Conservation (phyloP, 2,329 filamentous ascomycete species). For the Falciphora oryzae region DNA sequence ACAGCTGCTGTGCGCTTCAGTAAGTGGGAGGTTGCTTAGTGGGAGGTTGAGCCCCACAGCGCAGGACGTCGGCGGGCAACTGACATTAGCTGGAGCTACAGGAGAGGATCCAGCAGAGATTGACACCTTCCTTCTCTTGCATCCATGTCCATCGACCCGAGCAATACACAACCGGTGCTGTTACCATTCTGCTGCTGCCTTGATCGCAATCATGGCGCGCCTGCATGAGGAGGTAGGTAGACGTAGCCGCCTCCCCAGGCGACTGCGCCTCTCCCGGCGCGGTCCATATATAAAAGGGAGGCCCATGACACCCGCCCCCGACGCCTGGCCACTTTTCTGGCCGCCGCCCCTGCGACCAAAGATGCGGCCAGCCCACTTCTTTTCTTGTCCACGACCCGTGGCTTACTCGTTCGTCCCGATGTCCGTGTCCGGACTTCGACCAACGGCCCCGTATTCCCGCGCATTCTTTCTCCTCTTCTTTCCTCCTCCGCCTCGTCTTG, state of each 20-base stretch:
- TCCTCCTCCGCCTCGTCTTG: background rate
- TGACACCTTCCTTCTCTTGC: no score
- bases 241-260: no score
- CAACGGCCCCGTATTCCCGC: no score
- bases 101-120: no score
- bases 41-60: no score
- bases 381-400: background rate
- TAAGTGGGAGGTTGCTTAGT: background rate
- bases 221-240: no score
- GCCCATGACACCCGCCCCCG: background rate
- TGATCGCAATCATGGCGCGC: background rate
- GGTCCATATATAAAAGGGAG: background rate
- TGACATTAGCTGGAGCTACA: no score
- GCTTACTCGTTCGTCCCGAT: background rate
- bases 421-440: no score
- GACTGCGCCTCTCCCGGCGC: background rate
- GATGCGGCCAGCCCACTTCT: background rate
- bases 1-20: background rate
- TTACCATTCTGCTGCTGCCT: background rate
- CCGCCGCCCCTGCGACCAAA: slow-evolving; percentile 1
- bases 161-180: no score
- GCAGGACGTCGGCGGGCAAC: no score
- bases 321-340: slow-evolving; percentile 8
- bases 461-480: background rate
- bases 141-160: no score